Evolutionary conservation across 2,329 filamentous ascomycete genomes (phyloP).

Genomic region (Fusarium siculi): DNA sequence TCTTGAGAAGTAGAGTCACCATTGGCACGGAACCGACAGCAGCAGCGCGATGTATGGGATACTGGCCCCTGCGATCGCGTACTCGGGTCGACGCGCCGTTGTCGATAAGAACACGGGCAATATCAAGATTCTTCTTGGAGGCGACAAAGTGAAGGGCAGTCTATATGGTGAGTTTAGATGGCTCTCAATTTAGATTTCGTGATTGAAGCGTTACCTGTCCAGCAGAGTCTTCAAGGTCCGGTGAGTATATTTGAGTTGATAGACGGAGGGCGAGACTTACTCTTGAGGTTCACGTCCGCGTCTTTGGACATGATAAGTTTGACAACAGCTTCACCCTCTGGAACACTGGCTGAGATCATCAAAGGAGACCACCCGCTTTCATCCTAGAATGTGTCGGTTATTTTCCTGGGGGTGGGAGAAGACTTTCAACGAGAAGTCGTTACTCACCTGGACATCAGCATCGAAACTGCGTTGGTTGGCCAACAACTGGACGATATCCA

Average conservation of each 20-base stretch:
- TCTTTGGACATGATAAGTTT: conserved; percentile 74
- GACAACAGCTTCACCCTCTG: conserved; percentile 76
- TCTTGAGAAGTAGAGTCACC: conserved; percentile 79
- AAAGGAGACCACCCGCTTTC: conserved; percentile 84
- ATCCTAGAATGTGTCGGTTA: conserved; percentile 61
- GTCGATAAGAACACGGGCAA: conserved; percentile 80
- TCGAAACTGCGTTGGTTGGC: conserved; percentile 80
- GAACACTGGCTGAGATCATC: conserved; percentile 83
- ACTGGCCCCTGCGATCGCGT: conserved; percentile 87
- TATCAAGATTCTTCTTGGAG: conserved; percentile 88
- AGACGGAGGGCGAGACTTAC: conserved; percentile 51
- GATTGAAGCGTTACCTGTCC: conserved; percentile 63
- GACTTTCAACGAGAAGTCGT: background rate
- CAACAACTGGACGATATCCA: conserved; percentile 78
- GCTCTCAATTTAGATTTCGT: background rate
- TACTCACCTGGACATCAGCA: conserved; percentile 77
- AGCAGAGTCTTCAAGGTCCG: conserved; percentile 64
- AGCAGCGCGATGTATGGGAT: conserved; percentile 90
- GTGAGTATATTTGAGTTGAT: background rate
- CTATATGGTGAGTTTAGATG: conserved; percentile 52
- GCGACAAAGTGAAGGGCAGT: conserved; percentile 92
- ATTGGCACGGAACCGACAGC: conserved; percentile 91
- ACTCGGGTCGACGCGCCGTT: conserved; percentile 81
- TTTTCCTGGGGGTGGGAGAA: background rate
- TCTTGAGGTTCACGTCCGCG: conserved; percentile 79